Conservation (phyloP, 1,284 basidiomycete genomes). For the Apiotrichum domesticum region DNA sequence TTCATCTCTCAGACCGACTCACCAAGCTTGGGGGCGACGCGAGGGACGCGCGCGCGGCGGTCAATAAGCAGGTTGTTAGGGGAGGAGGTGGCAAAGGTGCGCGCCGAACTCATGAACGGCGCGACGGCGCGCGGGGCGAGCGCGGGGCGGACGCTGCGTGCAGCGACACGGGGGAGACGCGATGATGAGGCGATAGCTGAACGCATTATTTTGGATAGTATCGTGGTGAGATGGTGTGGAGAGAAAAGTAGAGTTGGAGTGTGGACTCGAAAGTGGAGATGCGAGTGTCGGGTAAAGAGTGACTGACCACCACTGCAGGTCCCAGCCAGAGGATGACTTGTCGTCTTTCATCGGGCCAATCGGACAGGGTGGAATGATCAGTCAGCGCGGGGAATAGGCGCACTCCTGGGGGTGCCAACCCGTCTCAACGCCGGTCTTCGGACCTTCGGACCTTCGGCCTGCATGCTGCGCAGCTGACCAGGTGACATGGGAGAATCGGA, state of each 20-base stretch:
- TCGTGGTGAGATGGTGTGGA: neutral
- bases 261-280: neutral
- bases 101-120: neutral
- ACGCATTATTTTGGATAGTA: constrained; percentile 14
- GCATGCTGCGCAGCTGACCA: too few relatives aligned
- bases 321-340: neutral
- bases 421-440: too few relatives aligned
- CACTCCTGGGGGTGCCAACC: neutral
- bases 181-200: constrained; percentile 32
- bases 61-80: constrained; percentile 2
- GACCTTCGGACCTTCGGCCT: too few relatives aligned
- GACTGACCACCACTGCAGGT: too few relatives aligned
- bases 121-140: neutral
- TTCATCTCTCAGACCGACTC: neutral
- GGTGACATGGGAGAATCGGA: too few relatives aligned
- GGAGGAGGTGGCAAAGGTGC: constrained; percentile 15
- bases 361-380: constrained; percentile 1
- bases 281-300: too few relatives aligned
- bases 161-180: constrained; percentile 4
- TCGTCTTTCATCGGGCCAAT: constrained; percentile 11
- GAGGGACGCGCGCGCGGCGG: constrained; percentile 6
- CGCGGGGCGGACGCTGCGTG: neutral
- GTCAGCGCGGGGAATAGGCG: neutral
- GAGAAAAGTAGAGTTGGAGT: neutral
- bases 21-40: constrained; percentile 1